Percentiles rank a stretch among this genome's conserved stretches.
Evolutionary conservation across 345 rosid genomes (phyloP).

Genomic region (Rhizophora apiculata): DNA sequence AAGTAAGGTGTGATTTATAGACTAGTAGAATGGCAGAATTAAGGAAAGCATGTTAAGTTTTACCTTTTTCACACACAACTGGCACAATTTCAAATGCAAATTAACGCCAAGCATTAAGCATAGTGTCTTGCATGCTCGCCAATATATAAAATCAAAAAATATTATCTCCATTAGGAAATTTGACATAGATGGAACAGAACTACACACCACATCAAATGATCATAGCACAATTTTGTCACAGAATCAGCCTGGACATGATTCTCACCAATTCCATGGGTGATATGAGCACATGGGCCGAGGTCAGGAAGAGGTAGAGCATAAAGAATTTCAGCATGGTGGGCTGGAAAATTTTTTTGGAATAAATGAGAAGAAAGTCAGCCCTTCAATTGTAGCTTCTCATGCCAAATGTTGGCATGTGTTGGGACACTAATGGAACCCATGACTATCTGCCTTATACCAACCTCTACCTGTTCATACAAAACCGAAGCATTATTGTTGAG

Average conservation of each 20-base stretch:
- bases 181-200: constrained; percentile 11
- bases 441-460: constrained; percentile 64
- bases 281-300: constrained; percentile 71
- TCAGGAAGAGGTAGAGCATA: constrained; percentile 67
- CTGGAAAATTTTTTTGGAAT: constrained; percentile 78
- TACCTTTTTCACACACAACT: too few relatives aligned
- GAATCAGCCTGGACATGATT: constrained; percentile 47
- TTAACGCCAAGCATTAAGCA: too few relatives aligned
- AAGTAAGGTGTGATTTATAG: neutral
- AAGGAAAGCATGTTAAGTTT: neutral
- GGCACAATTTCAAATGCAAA: too few relatives aligned
- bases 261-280: constrained; percentile 73
- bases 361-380: constrained; percentile 83
- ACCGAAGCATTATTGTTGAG: constrained; percentile 7
- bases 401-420: constrained; percentile 51
- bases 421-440: constrained; percentile 71
- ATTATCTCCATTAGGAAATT: neutral
- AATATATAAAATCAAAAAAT: neutral
- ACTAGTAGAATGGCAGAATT: neutral
- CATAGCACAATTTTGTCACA: constrained; percentile 61
- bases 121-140: too few relatives aligned
- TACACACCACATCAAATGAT: constrained; percentile 72
- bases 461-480: constrained; percentile 65
- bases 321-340: constrained; percentile 67
- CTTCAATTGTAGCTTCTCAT: constrained; percentile 76